These are phyloP conservation scores for Tothia fuscella DNA, from an alignment of 2,329 filamentous ascomycete species.

Conservation along the genomic window DNA sequence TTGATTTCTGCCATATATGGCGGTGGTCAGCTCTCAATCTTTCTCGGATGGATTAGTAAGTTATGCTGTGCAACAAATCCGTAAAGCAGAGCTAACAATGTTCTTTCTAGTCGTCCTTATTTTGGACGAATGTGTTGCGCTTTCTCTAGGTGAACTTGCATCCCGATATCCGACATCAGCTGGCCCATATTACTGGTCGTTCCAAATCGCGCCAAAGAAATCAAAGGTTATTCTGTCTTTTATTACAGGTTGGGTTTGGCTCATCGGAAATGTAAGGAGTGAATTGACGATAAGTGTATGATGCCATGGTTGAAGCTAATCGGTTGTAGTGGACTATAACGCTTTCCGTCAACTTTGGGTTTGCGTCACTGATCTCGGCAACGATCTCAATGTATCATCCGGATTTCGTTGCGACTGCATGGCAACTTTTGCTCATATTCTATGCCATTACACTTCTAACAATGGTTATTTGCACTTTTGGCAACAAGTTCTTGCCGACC, in stretches of 20 bases:
- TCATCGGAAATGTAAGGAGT: conserved; percentile 67
- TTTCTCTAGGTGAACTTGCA: conserved; percentile 57
- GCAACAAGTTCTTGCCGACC: conserved; percentile 54
- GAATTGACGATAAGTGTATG: too few species aligned
- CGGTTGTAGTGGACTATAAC: conserved; percentile 60
- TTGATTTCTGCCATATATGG: conserved; percentile 9
- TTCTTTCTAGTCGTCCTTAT: neutral
- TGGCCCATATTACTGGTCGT: conserved; percentile 58
- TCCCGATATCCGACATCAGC: conserved; percentile 59
- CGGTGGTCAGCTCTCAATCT: conserved; percentile 7
- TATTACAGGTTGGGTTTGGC: conserved; percentile 59
- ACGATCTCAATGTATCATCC: conserved; percentile 44
- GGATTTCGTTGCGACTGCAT: conserved; percentile 24
- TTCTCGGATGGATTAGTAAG: conserved; percentile 9
- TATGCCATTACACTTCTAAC: conserved; percentile 54
- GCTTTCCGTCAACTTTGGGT: conserved; percentile 55
- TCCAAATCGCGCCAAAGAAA: conserved; percentile 19
- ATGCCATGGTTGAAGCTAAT: too few species aligned
- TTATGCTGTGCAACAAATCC: neutral
- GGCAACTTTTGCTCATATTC: conserved; percentile 62
- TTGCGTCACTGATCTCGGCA: conserved; percentile 41
- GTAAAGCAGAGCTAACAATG: neutral
- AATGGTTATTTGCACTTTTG: conserved; percentile 53
- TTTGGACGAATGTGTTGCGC: conserved; percentile 39
- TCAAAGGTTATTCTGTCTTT: conserved; percentile 43